Conservation (phyloP, 257 asterid genomes). For the Solanum bulbocastanum region DNA sequence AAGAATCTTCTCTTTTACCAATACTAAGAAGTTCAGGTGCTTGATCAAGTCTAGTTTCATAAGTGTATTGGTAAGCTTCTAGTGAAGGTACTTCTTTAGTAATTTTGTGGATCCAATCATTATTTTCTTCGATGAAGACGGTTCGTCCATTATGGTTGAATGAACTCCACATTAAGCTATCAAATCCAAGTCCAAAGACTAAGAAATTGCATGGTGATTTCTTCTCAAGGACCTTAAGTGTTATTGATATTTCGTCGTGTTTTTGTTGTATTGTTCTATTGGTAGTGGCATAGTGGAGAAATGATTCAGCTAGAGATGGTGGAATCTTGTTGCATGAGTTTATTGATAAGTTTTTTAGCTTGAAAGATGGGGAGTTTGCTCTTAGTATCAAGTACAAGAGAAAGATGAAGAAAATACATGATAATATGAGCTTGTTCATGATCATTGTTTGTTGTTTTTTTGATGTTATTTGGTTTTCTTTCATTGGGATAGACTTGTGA, state of each 20-base stretch:
- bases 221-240: slow-evolving; percentile 14
- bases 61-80: slow-evolving; percentile 16
- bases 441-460: slow-evolving; percentile 1
- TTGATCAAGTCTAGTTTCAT: slow-evolving; percentile 12
- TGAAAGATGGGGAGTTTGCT: neutral
- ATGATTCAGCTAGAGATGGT: slow-evolving; percentile 16
- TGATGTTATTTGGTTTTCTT: neutral
- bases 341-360: neutral
- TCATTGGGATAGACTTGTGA: neutral
- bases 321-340: slow-evolving; percentile 23
- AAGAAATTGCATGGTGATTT: slow-evolving; percentile 34
- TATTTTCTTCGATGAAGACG: slow-evolving; percentile 21
- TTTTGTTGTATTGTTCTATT: slow-evolving; percentile 15
- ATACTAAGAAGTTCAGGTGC: slow-evolving; percentile 8
- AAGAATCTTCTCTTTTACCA: slow-evolving; percentile 8
- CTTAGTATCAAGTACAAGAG: neutral
- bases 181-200: slow-evolving; percentile 27
- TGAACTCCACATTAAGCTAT: slow-evolving; percentile 29
- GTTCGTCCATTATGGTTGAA: slow-evolving; percentile 28
- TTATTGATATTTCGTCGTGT: slow-evolving; percentile 12
- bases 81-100: slow-evolving; percentile 9
- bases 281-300: slow-evolving; percentile 22
- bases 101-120: slow-evolving; percentile 6
- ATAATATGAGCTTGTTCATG: slow-evolving; percentile 1
- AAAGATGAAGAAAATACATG: neutral